A percentile compares a stretch with the other conserved stretches of the same genome.
These are phyloP conservation scores for Mycena olivaceomarginata DNA, from an alignment of 768 basidiomycete genomes.

Conservation along the genomic window DNA sequence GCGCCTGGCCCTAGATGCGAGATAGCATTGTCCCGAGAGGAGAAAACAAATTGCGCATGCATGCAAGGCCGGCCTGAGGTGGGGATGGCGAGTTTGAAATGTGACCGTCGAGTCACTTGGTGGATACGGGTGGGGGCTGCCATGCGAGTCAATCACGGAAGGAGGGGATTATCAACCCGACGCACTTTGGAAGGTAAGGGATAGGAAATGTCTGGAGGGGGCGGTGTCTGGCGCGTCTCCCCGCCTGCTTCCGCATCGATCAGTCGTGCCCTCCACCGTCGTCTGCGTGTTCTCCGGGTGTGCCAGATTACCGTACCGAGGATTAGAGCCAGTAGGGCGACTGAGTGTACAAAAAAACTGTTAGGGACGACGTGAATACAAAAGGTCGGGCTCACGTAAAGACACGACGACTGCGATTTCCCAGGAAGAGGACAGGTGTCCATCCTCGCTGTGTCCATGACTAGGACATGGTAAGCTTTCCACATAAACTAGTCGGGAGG, in stretches of 20 bases:
- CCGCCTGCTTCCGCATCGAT: background rate
- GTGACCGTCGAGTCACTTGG: background rate
- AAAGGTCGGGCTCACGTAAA: conserved; percentile 19
- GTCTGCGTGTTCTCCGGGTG: conserved; percentile 20
- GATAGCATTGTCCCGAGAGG: background rate
- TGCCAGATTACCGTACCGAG: conserved; percentile 28
- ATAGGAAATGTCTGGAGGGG: conserved; percentile 15
- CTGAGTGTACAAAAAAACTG: background rate
- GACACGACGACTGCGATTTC: conserved; percentile 30
- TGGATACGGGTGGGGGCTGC: conserved; percentile 21
- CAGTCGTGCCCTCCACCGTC: background rate
- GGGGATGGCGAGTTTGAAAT: background rate
- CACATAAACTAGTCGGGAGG: background rate
- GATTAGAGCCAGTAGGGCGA: conserved; percentile 17
- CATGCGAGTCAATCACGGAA: background rate
- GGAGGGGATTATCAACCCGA: background rate
- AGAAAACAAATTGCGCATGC: background rate
- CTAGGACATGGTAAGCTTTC: background rate
- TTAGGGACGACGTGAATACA: background rate
- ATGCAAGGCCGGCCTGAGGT: background rate
- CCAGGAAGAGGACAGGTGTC: conserved; percentile 25
- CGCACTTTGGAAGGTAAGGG: conserved; percentile 19
- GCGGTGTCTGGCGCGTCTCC: background rate
- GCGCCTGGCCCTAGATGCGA: background rate
- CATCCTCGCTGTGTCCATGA: background rate